These are phyloP conservation scores for Mycena amicta DNA, from an alignment of 768 basidiomycete species.

Conservation along the genomic window DNA sequence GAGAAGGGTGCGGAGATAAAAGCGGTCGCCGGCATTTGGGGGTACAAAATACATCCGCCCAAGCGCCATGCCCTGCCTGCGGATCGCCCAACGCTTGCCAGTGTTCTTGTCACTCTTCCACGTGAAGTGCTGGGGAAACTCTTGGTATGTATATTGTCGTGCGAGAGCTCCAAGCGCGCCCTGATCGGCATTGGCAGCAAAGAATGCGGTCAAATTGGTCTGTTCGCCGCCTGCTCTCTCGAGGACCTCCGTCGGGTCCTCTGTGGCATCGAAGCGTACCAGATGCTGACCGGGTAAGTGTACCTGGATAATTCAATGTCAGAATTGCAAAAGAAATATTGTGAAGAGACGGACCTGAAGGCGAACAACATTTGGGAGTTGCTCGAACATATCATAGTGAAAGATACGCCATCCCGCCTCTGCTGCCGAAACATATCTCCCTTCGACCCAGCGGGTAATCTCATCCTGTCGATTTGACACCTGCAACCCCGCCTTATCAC, in stretches of 20 bases:
- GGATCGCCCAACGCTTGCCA: background rate
- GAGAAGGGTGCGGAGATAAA: conserved; percentile 42
- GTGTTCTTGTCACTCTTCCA: conserved; percentile 22
- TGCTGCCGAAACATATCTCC: background rate
- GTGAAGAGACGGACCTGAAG: conserved; percentile 26
- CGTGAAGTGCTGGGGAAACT: conserved; percentile 34
- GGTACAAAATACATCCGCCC: conserved; percentile 34
- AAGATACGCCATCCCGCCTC: background rate
- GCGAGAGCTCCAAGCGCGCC: conserved; percentile 12
- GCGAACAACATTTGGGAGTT: conserved; percentile 32
- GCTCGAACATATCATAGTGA: conserved; percentile 31
- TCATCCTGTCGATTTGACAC: conserved; percentile 31
- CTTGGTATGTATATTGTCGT: conserved; percentile 30
- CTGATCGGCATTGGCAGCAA: conserved; percentile 28
- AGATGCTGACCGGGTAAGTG: conserved; percentile 37
- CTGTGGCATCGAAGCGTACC: conserved; percentile 30
- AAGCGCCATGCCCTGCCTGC: conserved; percentile 27
- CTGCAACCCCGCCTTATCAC: background rate
- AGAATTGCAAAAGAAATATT: conserved; percentile 36
- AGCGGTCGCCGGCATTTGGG: conserved; percentile 33
- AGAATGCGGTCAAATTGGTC: conserved; percentile 34
- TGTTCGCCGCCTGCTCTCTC: conserved; percentile 9
- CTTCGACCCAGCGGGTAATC: conserved; percentile 24
- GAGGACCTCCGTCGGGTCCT: conserved; percentile 23
- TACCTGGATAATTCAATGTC: too few species aligned